Base-by-base conservation (phyloP, 108 stramenopile species). In the Hondaea fermentalgiana region DNA sequence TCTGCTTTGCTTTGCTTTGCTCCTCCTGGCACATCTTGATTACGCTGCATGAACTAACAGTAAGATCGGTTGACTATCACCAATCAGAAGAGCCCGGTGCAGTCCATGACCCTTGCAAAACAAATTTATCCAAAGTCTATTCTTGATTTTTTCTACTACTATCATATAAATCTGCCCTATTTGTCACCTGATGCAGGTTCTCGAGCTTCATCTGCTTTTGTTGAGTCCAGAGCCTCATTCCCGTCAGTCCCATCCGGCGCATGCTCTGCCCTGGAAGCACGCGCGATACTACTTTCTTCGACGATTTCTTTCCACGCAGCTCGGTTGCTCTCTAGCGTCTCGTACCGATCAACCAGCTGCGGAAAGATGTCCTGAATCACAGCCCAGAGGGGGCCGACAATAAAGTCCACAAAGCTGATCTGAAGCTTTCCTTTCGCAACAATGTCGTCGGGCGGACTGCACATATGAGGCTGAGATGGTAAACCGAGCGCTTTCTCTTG, bases 341-440 rank as follows among this genome's bases (percentile, higher is more conserved):
- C 76, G 51, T 53, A 83, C 8, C 76, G 76, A 1, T 83, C 76
- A 0, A 45, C 51, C 10, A 83, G 49, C n/a, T 21, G 28, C 12
- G 76, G 76, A 83, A 83, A 83, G 23, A 83, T 83, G n/a, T 92
- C 90, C 5, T 88, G 92, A 59, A 95, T 71, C 21, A 94, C 87
- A 55, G 91, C 89, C 89, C 88, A 94, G 69, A 94, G 87, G 10
- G 97, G 97, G 49, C 89, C 72, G 16, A 96, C 94, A 59, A 96
- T 93, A 89, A 94, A 96, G 72, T 95, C 93, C 21, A 96, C 91
- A 83, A 97, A 97, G 60, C 94, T 95, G 53, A 94, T 90, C 91
- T 97, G 97, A 72, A 91, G 92, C 60, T 94, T 94, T 29, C 95
- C 90, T 44, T 93, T 89, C 58, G 93, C 90, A 35, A 88, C 88